Base-by-base conservation (phyloP, 2,329 filamentous ascomycete species). In the Stromatinia cepivora region DNA sequence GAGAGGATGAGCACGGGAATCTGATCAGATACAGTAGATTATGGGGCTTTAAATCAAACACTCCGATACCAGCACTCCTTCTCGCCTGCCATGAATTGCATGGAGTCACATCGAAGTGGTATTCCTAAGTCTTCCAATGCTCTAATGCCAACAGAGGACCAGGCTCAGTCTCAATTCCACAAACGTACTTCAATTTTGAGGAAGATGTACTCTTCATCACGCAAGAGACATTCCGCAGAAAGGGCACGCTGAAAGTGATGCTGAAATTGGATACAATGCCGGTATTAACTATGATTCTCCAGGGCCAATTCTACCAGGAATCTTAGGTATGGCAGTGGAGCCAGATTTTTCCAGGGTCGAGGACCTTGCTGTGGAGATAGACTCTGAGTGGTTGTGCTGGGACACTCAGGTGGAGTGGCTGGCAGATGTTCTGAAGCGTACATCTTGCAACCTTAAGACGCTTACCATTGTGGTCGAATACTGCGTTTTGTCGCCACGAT, bases 151-250 rank as follows among this genome's bases (percentile, higher is more conserved):
- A 39, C 15, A 9, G 9, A 39, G 42, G n/a, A 22, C n/a, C 22
- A 22, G 34, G 52, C 36, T 28, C 39, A 4, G 20, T 31, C 25
- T 58, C 69, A 20, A 36, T 69, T 28, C 57, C 69, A 39, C 39
- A 69, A 11, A 70, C 69, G 20, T 69, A 64, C 25, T 69, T 69
- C 20, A 53, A 69, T 39, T 53, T 58, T 20, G 13, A 65, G 20
- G 11, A 36, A 28, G 66, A 70, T 59, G 58, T 20, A 22, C 42
- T 70, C 3, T 69, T 69, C 17, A 53, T 64, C 31, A 53, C 61
- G 10, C 61, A 20, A 15, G 11, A 52, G 13, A 64, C 61, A n/a
- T 64, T 64, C 20, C 22, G 10, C 8, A 6, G n/a, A 17, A 39
- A 36, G 39, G 22, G 31, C 3, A 7, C 22, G 8, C 48, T 52